Evolutionary conservation across 2,329 filamentous ascomycete species (phyloP).

Genomic region (Ceratocystis cubensis): DNA sequence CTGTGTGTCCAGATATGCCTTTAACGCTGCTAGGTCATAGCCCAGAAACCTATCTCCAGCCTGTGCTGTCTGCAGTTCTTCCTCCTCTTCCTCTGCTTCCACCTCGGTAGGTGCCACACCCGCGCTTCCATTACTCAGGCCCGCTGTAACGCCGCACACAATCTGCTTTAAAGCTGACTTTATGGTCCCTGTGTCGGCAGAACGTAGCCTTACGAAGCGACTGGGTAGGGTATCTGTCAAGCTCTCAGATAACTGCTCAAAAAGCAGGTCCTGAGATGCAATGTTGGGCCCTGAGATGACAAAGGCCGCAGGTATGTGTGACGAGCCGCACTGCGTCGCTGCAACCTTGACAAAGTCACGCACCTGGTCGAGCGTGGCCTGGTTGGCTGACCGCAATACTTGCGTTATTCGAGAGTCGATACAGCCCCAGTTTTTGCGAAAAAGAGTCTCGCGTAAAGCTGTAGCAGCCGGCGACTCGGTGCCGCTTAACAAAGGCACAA

Average conservation of each 20-base stretch:
- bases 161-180: conserved; percentile 60
- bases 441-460: conserved; percentile 45
- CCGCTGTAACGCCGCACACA: conserved; percentile 51
- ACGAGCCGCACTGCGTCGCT: background rate
- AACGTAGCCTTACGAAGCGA: conserved; percentile 53
- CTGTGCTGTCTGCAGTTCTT: conserved; percentile 27
- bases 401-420: conserved; percentile 51
- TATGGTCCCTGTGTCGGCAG: conserved; percentile 58
- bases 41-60: conserved; percentile 46
- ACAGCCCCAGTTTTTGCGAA: conserved; percentile 49
- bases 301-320: conserved; percentile 50
- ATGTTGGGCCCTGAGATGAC: conserved; percentile 69
- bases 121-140: conserved; percentile 22
- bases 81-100: conserved; percentile 7
- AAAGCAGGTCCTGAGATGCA: conserved; percentile 61
- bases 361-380: conserved; percentile 47
- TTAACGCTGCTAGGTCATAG: conserved; percentile 64
- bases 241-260: conserved; percentile 52
- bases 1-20: conserved; percentile 43
- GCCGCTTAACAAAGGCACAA: conserved; percentile 43
- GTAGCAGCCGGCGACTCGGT: conserved; percentile 39
- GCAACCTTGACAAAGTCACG: conserved; percentile 38
- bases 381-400: conserved; percentile 48
- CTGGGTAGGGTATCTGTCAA: conserved; percentile 38
- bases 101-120: conserved; percentile 39